phyloP scores from a whole-genome alignment of 352 stramenopile genomes.

The Globisporangium yorkense region DNA sequence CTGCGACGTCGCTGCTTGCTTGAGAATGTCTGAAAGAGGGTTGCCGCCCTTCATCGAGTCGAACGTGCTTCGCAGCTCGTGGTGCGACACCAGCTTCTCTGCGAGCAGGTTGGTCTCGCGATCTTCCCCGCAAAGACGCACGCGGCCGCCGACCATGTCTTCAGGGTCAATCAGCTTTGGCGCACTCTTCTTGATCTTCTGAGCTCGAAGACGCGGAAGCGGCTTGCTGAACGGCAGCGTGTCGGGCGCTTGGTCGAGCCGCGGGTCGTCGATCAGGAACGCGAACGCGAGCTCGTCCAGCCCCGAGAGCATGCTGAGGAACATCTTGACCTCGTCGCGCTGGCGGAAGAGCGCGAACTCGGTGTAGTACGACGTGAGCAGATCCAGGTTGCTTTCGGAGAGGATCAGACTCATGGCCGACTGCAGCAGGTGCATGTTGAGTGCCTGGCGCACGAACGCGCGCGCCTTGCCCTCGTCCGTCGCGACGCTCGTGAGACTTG shows the following conservation, averaged over 20 bases:
- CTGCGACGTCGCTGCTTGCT: slow-evolving; percentile 48
- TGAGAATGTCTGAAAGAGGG: slow-evolving; percentile 63
- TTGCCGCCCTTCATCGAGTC: slow-evolving; percentile 72
- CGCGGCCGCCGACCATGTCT: slow-evolving; percentile 72
- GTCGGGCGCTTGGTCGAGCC: slow-evolving; percentile 55
- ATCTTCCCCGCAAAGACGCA: slow-evolving; percentile 63
- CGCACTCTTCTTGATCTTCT: slow-evolving; percentile 45
- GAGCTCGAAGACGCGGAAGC: slow-evolving; percentile 37
- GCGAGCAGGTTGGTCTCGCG: slow-evolving; percentile 59
- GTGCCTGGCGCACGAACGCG: slow-evolving; percentile 70
- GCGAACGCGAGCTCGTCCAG: slow-evolving; percentile 72
- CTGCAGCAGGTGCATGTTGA: slow-evolving; percentile 79
- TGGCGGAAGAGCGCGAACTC: slow-evolving; percentile 75
- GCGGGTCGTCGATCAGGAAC: slow-evolving; percentile 72
- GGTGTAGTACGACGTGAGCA: slow-evolving; percentile 78
- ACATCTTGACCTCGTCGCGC: slow-evolving; percentile 72
- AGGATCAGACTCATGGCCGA: slow-evolving; percentile 65
- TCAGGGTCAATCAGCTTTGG: slow-evolving; percentile 79
- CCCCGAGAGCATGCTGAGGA: slow-evolving; percentile 53
- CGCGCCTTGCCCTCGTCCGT: slow-evolving; percentile 74
- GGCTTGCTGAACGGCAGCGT: slow-evolving; percentile 70
- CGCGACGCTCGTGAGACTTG: slow-evolving; percentile 55
- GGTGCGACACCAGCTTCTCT: slow-evolving; percentile 71
- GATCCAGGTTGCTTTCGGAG: slow-evolving; percentile 64
- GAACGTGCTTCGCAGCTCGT: slow-evolving; percentile 64